Evolutionary conservation across 768 basidiomycete genomes (phyloP).

Genomic region (Lepiota brunneoincarnata): DNA sequence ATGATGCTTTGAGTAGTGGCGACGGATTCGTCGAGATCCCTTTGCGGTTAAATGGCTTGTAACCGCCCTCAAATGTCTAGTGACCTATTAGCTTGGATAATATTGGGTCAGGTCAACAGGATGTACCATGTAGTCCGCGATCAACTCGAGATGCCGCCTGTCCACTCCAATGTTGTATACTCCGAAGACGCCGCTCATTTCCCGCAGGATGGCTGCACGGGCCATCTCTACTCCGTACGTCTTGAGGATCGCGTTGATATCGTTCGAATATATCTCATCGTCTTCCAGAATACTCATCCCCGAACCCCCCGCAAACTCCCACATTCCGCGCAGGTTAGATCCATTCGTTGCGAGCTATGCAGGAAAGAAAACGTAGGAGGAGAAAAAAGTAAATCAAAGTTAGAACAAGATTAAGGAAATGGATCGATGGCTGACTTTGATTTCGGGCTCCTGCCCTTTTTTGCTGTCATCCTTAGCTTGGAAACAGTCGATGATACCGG

Average conservation of each 20-base stretch:
- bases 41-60: constrained; percentile 96
- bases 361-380: constrained; percentile 5
- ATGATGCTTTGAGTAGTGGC: constrained; percentile 96
- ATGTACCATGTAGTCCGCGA: constrained; percentile 97
- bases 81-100: background rate
- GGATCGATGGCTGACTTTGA: constrained; percentile 38
- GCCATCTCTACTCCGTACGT: constrained; percentile 99
- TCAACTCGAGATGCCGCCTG: constrained; percentile 89
- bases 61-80: constrained; percentile 96
- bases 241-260: constrained; percentile 86
- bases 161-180: constrained; percentile 97
- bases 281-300: constrained; percentile 67
- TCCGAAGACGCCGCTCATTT: constrained; percentile 89
- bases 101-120: constrained; percentile 21
- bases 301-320: constrained; percentile 61
- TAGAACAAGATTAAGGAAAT: background rate
- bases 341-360: constrained; percentile 83
- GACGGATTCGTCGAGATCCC: constrained; percentile 92
- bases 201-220: constrained; percentile 82
- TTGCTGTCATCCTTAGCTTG: constrained; percentile 59
- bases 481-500: constrained; percentile 87
- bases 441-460: constrained; percentile 43
- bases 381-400: background rate
- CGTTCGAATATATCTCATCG: constrained; percentile 87
- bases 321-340: constrained; percentile 88